A percentile compares a stretch with the other conserved stretches of the same genome.
Evolutionary conservation across 2,329 filamentous ascomycete species (phyloP).

Genomic region (Trichoderma sp.): DNA sequence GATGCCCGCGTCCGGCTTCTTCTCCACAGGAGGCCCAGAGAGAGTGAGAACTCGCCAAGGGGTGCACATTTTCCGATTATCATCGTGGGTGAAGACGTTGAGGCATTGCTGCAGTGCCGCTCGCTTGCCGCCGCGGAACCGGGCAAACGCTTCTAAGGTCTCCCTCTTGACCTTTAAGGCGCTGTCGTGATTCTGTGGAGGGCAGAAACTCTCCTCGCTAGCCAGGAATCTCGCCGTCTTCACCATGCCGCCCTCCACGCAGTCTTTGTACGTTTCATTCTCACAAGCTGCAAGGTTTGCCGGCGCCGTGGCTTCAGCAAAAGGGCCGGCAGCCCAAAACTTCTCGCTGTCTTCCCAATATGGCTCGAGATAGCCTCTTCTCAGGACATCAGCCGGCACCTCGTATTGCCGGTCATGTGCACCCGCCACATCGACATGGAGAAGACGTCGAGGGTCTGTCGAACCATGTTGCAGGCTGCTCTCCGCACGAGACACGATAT

Average conservation of each 20-base stretch:
- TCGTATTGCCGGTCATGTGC: constrained; percentile 16
- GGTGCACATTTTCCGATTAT: constrained; percentile 37
- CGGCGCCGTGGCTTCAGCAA: neutral
- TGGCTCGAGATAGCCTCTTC: neutral
- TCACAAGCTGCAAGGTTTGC: constrained; percentile 37
- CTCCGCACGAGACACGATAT: neutral
- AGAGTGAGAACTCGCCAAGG: constrained; percentile 39
- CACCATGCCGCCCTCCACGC: constrained; percentile 28
- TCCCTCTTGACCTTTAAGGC: constrained; percentile 16
- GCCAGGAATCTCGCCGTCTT: constrained; percentile 22
- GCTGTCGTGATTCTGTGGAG: neutral
- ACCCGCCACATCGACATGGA: constrained; percentile 5
- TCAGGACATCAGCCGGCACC: constrained; percentile 1
- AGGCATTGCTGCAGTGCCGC: constrained; percentile 45
- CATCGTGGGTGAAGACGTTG: constrained; percentile 35
- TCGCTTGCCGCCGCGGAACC: constrained; percentile 42
- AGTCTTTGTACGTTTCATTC: constrained; percentile 35
- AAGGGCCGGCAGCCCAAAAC: constrained; percentile 6
- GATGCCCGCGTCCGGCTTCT: constrained; percentile 24
- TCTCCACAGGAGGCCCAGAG: constrained; percentile 24
- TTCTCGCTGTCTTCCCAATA: neutral
- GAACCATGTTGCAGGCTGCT: neutral
- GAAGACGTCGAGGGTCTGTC: constrained; percentile 3
- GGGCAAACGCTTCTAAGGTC: constrained; percentile 30
- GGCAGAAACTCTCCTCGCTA: neutral